Percentiles rank a stretch among this genome's conserved stretches.
phyloP scores from a whole-genome alignment of 345 rosid genomes.

The Erucastrum elatum region DNA sequence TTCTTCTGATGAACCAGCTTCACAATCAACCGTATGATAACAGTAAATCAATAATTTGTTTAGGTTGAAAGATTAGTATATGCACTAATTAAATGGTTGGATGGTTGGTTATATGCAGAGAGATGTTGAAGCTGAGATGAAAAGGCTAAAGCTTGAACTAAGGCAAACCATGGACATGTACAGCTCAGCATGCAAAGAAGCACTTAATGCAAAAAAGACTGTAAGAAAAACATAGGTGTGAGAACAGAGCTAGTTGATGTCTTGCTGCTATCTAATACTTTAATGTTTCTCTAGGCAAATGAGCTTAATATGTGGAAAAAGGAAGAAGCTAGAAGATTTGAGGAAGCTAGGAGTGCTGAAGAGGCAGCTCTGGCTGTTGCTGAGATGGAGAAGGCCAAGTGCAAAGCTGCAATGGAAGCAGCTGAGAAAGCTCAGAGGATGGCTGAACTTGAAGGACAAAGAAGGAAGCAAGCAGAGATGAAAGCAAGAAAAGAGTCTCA shows the following conservation, averaged over 20 bases:
- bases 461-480: constrained; percentile 66
- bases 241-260: constrained; percentile 28
- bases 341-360: constrained; percentile 71
- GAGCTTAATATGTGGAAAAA: constrained; percentile 69
- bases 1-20: constrained; percentile 40
- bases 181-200: constrained; percentile 89
- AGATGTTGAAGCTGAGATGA: constrained; percentile 86
- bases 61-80: background rate
- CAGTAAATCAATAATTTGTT: background rate
- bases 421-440: constrained; percentile 73
- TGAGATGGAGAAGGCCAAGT: constrained; percentile 85
- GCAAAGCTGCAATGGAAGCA: constrained; percentile 80
- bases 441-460: constrained; percentile 67
- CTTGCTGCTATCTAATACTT: background rate
- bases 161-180: constrained; percentile 94
- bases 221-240: constrained; percentile 31
- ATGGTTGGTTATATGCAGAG: constrained; percentile 44
- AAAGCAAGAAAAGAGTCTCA: constrained; percentile 67
- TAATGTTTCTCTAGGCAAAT: constrained; percentile 49
- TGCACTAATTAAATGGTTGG: background rate
- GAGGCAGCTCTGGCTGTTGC: constrained; percentile 80
- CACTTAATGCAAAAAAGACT: constrained; percentile 67
- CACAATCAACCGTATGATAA: constrained; percentile 45
- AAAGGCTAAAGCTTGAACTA: constrained; percentile 78
- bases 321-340: constrained; percentile 66